Evolutionary conservation across 164 flowering plant species (phyloP).

Genomic region (Brasenia schreberi): DNA sequence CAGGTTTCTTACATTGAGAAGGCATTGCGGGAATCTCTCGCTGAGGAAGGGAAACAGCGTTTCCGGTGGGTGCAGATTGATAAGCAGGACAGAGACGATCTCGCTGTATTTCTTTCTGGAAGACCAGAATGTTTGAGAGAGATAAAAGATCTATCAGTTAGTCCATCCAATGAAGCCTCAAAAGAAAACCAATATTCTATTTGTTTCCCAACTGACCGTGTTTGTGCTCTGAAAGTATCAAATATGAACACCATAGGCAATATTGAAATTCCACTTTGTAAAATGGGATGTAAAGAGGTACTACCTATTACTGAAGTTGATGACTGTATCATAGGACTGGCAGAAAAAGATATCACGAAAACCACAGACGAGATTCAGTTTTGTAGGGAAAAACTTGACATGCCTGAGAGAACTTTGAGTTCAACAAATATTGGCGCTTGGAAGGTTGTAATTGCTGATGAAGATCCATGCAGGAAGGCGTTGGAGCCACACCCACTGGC

Average conservation of each 20-base stretch:
- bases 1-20: slow-evolving; percentile 55
- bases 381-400: slow-evolving; percentile 22
- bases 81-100: slow-evolving; percentile 67
- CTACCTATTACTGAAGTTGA: slow-evolving; percentile 16
- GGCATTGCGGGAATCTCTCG: slow-evolving; percentile 33
- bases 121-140: slow-evolving; percentile 16
- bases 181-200: not conserved
- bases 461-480: slow-evolving; percentile 20
- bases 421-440: slow-evolving; percentile 36
- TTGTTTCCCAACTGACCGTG: too few relatives aligned
- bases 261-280: slow-evolving; percentile 1
- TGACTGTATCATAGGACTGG: slow-evolving; percentile 24
- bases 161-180: not conserved
- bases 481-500: not conserved
- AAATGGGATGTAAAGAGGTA: slow-evolving; percentile 20
- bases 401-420: slow-evolving; percentile 34
- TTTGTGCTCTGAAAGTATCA: not conserved
- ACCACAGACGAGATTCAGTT: slow-evolving; percentile 20
- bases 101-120: slow-evolving; percentile 71
- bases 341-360: slow-evolving; percentile 19
- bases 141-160: slow-evolving; percentile 8
- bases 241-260: not conserved
- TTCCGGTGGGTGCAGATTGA: slow-evolving; percentile 72
- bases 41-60: slow-evolving; percentile 43
- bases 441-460: slow-evolving; percentile 49